Evolutionary conservation across 139 green algal species (phyloP).

Genomic region (Closterium sp.): DNA sequence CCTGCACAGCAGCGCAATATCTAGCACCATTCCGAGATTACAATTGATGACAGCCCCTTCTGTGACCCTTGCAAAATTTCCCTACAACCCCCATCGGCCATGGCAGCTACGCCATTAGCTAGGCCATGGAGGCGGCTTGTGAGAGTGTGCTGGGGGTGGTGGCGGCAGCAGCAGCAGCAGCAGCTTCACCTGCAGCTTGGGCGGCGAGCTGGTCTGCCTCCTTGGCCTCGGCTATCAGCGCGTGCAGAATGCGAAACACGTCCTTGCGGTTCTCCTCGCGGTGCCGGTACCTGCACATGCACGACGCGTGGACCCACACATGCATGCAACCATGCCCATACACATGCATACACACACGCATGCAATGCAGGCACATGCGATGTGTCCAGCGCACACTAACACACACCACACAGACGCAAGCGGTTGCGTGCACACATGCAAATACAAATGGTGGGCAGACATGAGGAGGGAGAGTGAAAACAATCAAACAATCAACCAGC

Average conservation of each 20-base stretch:
- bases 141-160: neutral
- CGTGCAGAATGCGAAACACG: slow-evolving; percentile 34
- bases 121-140: neutral
- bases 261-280: slow-evolving; percentile 51
- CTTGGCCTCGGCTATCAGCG: slow-evolving; percentile 36
- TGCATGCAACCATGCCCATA: neutral
- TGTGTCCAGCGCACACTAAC: neutral
- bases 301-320: neutral
- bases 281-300: slow-evolving; percentile 14
- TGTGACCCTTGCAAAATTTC: too few relatives aligned
- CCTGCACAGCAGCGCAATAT: too few relatives aligned
- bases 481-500: too few relatives aligned
- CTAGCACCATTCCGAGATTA: too few relatives aligned
- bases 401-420: neutral
- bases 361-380: neutral
- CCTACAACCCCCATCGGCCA: neutral
- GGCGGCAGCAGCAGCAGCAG: too few relatives aligned
- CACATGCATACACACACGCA: neutral
- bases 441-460: too few relatives aligned
- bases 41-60: too few relatives aligned
- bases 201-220: slow-evolving; percentile 23
- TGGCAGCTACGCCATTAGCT: neutral
- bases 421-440: neutral
- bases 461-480: too few relatives aligned
- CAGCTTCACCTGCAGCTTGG: neutral